phyloP scores from a whole-genome alignment of 2,329 filamentous ascomycete genomes.

The Teratosphaeria epicoccoides region DNA sequence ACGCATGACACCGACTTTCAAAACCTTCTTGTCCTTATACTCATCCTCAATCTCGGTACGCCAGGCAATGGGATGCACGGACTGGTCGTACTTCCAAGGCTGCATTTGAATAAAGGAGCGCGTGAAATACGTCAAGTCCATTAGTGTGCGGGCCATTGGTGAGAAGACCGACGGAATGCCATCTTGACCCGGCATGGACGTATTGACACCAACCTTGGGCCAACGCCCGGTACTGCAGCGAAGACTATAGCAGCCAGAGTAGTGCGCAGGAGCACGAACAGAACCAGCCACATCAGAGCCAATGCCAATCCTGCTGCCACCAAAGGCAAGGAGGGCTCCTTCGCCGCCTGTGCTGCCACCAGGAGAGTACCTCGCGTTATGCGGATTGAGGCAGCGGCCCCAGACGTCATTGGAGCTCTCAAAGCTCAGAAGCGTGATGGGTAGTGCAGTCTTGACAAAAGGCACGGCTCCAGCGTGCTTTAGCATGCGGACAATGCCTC shows the following conservation, averaged over 20 bases:
- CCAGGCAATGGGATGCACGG: conserved; percentile 79
- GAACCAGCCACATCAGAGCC: conserved; percentile 87
- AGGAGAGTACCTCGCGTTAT: conserved; percentile 72
- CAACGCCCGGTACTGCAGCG: conserved; percentile 82
- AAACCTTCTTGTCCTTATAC: conserved; percentile 50
- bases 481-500: conserved; percentile 61
- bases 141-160: conserved; percentile 79
- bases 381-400: conserved; percentile 73
- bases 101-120: conserved; percentile 66
- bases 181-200: conserved; percentile 87
- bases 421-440: conserved; percentile 76
- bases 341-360: conserved; percentile 85
- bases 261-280: conserved; percentile 77
- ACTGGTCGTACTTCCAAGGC: conserved; percentile 82
- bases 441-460: conserved; percentile 86
- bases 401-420: conserved; percentile 73
- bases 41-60: conserved; percentile 50
- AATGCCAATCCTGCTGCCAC: conserved; percentile 74
- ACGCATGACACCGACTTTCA: conserved; percentile 66
- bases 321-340: conserved; percentile 67
- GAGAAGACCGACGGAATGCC: conserved; percentile 82
- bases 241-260: conserved; percentile 77
- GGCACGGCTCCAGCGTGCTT: conserved; percentile 82
- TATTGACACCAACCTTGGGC: conserved; percentile 74
- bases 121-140: conserved; percentile 77